Evolutionary conservation across 192 early-diverging fungal species (phyloP).

Genomic region (Globomyces pollinis-pini): DNA sequence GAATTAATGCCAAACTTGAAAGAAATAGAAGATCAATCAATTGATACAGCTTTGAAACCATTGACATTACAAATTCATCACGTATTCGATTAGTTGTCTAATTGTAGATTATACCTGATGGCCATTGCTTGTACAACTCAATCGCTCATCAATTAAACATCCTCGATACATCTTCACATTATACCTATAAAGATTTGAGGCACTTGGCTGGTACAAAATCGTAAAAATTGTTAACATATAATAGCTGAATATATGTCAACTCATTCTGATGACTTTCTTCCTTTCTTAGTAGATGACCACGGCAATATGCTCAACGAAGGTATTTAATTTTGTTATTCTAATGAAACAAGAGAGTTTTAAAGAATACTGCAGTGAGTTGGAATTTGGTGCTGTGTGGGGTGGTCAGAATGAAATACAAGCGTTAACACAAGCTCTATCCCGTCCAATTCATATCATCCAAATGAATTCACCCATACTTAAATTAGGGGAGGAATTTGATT

Average conservation of each 20-base stretch:
- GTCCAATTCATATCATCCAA: slow-evolving; percentile 82
- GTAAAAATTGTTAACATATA: too few relatives aligned
- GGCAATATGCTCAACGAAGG: slow-evolving; percentile 66
- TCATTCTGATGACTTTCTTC: slow-evolving; percentile 81
- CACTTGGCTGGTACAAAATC: slow-evolving; percentile 59
- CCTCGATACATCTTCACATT: slow-evolving; percentile 26
- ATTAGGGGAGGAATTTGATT: slow-evolving; percentile 65
- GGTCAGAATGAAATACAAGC: slow-evolving; percentile 90
- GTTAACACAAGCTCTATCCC: slow-evolving; percentile 60
- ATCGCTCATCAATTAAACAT: slow-evolving; percentile 68
- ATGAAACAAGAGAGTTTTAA: slow-evolving; percentile 54
- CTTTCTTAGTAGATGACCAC: slow-evolving; percentile 73
- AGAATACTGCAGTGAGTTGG: slow-evolving; percentile 69
- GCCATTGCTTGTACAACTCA: slow-evolving; percentile 92
- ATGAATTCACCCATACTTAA: slow-evolving; percentile 68
- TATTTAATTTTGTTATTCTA: slow-evolving; percentile 6
- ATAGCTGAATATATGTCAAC: slow-evolving; percentile 72
- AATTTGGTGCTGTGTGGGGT: slow-evolving; percentile 83
- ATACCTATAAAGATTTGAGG: slow-evolving; percentile 59
- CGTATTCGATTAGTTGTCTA: neutral
- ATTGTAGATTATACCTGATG: slow-evolving; percentile 63
- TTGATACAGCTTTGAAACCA: slow-evolving; percentile 45
- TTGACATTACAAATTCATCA: slow-evolving; percentile 43
- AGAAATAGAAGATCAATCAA: slow-evolving; percentile 61
- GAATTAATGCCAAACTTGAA: slow-evolving; percentile 65